Base-by-base conservation (phyloP, 176 grass and related monocot species). In the Lolium perenne region DNA sequence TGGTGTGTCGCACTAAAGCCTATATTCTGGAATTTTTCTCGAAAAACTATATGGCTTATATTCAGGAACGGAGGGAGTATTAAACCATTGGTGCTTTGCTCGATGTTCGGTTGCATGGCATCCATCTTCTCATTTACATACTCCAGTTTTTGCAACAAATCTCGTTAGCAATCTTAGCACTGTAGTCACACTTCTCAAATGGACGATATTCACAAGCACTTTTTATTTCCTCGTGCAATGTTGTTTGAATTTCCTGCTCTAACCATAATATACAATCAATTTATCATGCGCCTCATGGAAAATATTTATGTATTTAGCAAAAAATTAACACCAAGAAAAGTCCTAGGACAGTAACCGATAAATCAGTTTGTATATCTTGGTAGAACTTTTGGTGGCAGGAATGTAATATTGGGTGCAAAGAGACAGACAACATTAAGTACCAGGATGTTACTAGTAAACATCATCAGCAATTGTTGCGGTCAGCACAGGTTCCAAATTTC, bases 111-210 rank as follows among this genome's bases (percentile, higher is more conserved):
- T 79, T 92, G 90, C 88, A 98, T 91, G 21, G 45, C 87, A 90
- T 92, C 90, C 72, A 98, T 80, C 82, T 98, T 91, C 71, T 91
- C 90, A 35, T 87, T 88, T 16, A 98, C 61, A 86, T 94, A 93
- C 82, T 98, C 88, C 81, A 98, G 84, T 94, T 98, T 74, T 95
- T 95, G 18, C 75, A 88, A 18, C 92, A 95, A 59, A 98, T 98
- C 80, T 98, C 94, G 55, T 95, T 98, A 87, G 97, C 82, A 58
- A 94, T 95, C 87, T 90, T 98, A 41, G 97, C 83, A 22, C 75
- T 91, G 85, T 98, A 98, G 59, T 95, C 94, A 29, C 86, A 98
- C 73, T 98, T 98, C 83, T 98, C 97, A 85, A 98, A 95, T 26
- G 97, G 97, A 22, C 86, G 90, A 70, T 98, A 95, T 75, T 94